Evolutionary conservation across 139 green algal genomes (phyloP), one percentile per base, ranked within the genome.

Genomic region (Chlorella sp.): DNA sequence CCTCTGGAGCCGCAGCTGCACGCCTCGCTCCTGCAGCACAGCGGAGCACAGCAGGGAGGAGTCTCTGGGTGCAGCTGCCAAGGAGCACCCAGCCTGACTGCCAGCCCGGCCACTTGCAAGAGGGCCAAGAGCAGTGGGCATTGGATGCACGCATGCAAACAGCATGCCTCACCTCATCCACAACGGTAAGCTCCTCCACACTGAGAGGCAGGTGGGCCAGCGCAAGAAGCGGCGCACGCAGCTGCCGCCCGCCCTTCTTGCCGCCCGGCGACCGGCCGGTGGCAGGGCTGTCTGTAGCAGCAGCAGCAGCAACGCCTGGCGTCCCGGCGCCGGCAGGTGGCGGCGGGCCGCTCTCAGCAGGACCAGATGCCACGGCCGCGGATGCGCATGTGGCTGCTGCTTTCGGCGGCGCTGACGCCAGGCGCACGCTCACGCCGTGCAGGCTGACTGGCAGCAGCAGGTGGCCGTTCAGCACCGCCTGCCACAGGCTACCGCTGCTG

Each of bases 111-210:
- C n/a, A n/a, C n/a, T n/a, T n/a, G n/a, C n/a, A n/a, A n/a, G n/a
- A n/a, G n/a, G n/a, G n/a, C n/a, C n/a, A n/a, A n/a, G n/a, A n/a
- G n/a, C n/a, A n/a, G n/a, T n/a, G n/a, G 13, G 25, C 25, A 6
- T 38, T 36, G 12, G 12, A 4, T 62, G 18, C n/a, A 39, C 12
- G n/a, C 32, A 65, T 32, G n/a, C 15, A 17, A 15, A n/a, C n/a
- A n/a, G n/a, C n/a, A n/a, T n/a, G 23, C 13, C 74, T 55, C 56
- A 82, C 76, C 76, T 82, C 76, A 41, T 82, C 76, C 26, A 62
- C 0, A 4, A 82, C 26, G 9, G 60, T 82, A 36, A 82, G 60
- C 25, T 38, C 76, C 11, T 71, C 56, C 36, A 82, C 30, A 15
- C 41, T 63, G 36, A 82, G 34, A 15, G 76, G 76, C 60, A 82